Percentiles rank a stretch among this genome's conserved stretches.
These are phyloP conservation scores for Liriodendron chinense DNA, from an alignment of 164 flowering plant species.

Conservation along the genomic window DNA sequence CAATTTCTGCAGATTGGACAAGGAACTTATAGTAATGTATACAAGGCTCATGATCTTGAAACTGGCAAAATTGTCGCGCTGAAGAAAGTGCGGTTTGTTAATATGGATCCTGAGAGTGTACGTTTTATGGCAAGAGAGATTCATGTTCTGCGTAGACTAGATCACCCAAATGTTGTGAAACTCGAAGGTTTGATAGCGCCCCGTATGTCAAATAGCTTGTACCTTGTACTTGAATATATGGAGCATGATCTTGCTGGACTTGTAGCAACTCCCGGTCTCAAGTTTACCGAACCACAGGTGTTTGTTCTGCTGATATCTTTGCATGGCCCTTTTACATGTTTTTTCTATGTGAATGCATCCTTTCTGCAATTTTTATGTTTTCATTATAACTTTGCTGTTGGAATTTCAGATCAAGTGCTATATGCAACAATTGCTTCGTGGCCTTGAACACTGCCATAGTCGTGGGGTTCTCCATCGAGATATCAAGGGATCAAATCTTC, in stretches of 20 bases:
- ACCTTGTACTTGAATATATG: slow-evolving; percentile 87
- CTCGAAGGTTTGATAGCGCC: slow-evolving; percentile 80
- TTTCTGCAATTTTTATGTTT: background rate
- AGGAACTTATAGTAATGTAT: slow-evolving; percentile 90
- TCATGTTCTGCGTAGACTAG: slow-evolving; percentile 66
- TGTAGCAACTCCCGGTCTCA: slow-evolving; percentile 52
- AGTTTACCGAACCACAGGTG: slow-evolving; percentile 81
- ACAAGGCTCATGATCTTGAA: slow-evolving; percentile 82
- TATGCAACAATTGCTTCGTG: slow-evolving; percentile 76
- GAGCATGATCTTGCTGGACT: slow-evolving; percentile 93
- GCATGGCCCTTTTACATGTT: background rate
- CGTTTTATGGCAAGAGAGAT: slow-evolving; percentile 95
- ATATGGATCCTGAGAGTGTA: slow-evolving; percentile 92
- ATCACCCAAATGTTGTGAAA: slow-evolving; percentile 86
- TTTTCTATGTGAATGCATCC: background rate
- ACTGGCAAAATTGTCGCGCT: slow-evolving; percentile 75
- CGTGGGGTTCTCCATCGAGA: slow-evolving; percentile 87
- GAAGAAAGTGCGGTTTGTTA: slow-evolving; percentile 85
- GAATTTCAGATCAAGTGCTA: slow-evolving; percentile 77
- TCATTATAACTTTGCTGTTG: background rate
- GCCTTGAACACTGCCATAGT: slow-evolving; percentile 85
- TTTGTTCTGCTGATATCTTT: slow-evolving; percentile 1
- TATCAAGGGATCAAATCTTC: slow-evolving; percentile 87
- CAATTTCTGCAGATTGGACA: slow-evolving; percentile 73
- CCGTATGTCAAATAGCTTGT: slow-evolving; percentile 63